Evolutionary conservation across 169 alveolate species (phyloP), one percentile per base, ranked within the genome.

Genomic region (Eimeria sp.): DNA sequence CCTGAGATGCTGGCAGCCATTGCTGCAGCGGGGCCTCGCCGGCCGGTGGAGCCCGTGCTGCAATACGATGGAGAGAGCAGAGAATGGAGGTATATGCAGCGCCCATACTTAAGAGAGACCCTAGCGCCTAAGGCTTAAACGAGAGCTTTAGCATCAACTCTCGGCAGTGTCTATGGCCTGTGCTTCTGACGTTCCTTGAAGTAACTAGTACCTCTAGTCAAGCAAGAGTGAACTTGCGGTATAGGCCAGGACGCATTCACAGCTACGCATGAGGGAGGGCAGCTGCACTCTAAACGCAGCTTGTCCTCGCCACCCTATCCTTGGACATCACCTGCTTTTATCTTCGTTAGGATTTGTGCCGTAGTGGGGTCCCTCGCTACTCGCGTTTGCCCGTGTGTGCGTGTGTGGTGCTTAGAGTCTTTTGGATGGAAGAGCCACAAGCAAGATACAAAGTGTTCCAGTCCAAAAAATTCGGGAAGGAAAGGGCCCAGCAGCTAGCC

Each of bases 401-500:
- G 16, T 85, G 77, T 40, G 40, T 16, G 18, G 68, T 54, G 13
- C 66, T 49, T 58, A 94, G 96, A 76, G 96, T 94, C 23, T 94
- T 94, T 82, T 94, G 96, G 96, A 89, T 94, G 64, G 96, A 94
- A 30, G 96, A 94, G 33, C 89, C 94, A 6, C 94, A 82, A 25
- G 96, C 96, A 11, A 58, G 96, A 60, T 94, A 94, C 74, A 94
- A 94, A 27, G 96, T 94, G 62, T 94, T 94, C 37, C 96, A 94
- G 94, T 88, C 96, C 46, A 94, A 94, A 83, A 94, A 94, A 62
- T 94, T 94, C 37, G 96, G 96, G 30, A 94, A 94, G 16, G 96
- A 94, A 40, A 88, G 96, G 33, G 96, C 96, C 78, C 96, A 94
- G 89, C 96, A 94, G 56, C 96, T 94, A 11, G 96, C 96, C 66